Evolutionary conservation across 148 eudicot species (phyloP).

Genomic region (Rhododendron henanense): DNA sequence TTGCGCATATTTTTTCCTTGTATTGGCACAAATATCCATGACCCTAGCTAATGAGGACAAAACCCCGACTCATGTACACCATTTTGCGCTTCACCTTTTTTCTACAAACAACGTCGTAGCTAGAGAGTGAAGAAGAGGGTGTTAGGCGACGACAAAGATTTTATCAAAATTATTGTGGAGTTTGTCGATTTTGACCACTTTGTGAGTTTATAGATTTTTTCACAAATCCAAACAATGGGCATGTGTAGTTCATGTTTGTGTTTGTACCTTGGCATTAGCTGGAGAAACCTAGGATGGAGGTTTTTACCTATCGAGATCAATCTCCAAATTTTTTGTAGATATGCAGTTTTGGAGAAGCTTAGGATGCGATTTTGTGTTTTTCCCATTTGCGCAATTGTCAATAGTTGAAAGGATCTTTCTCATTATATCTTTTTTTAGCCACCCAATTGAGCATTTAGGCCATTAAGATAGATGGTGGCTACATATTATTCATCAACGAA

Average conservation of each 20-base stretch:
- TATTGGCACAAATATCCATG: background rate
- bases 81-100: background rate
- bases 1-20: background rate
- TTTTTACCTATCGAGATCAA: background rate
- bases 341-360: no score
- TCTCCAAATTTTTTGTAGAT: no score
- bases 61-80: background rate
- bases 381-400: background rate
- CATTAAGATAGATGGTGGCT: no score
- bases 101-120: background rate
- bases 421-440: background rate
- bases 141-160: background rate
- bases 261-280: background rate
- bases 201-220: background rate
- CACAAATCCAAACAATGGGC: no score
- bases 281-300: background rate
- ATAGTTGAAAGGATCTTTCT: background rate
- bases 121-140: background rate
- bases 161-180: background rate
- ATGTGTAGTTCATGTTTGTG: no score
- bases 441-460: background rate
- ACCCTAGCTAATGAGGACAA: background rate
- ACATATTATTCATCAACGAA: no score
- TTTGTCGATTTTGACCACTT: background rate
- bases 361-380: no score